Evolutionary conservation across 1,284 basidiomycete genomes (phyloP).

Genomic region (Wallemia hederae): DNA sequence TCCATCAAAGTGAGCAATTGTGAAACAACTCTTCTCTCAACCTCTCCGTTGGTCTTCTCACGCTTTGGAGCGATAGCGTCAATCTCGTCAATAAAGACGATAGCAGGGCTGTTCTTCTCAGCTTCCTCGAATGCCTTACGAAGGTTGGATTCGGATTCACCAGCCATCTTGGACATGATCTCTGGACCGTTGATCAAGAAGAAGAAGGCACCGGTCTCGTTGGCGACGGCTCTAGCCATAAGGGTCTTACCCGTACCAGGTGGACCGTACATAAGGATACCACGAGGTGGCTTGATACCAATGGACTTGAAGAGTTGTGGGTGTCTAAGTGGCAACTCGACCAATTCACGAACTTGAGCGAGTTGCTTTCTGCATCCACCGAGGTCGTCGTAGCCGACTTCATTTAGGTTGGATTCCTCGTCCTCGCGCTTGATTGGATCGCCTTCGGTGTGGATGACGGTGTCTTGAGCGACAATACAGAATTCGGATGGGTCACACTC

Average conservation of each 20-base stretch:
- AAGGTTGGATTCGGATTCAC: conserved; percentile 87
- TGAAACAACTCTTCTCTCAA: conserved; percentile 94
- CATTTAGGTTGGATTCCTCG: conserved; percentile 83
- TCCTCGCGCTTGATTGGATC: conserved; percentile 97
- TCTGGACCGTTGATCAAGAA: conserved; percentile 99
- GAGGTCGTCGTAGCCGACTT: conserved; percentile 97
- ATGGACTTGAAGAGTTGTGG: conserved; percentile 99
- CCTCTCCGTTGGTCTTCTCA: conserved; percentile 99
- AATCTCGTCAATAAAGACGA: conserved; percentile 99
- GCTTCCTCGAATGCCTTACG: conserved; percentile 97
- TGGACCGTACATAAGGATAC: conserved; percentile 86
- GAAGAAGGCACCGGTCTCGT: conserved; percentile 99
- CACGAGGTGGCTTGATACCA: conserved; percentile 97
- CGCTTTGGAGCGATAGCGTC: conserved; percentile 98
- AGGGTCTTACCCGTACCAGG: conserved; percentile 93
- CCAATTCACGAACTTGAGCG: conserved; percentile 85
- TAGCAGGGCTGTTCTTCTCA: conserved; percentile 97
- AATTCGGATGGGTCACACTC: conserved; percentile 84
- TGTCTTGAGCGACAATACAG: conserved; percentile 91
- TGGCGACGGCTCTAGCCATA: conserved; percentile 96
- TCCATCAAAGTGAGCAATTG: conserved; percentile 97
- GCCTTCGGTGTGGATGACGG: conserved; percentile 89
- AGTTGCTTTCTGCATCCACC: conserved; percentile 98
- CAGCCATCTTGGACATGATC: conserved; percentile 99
- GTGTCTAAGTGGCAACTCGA: conserved; percentile 88